Evolutionary conservation across 371 early-diverging fungal genomes (phyloP), one percentile per base, ranked within the genome.

Genomic region (Dinochytrium kinnereticum): DNA sequence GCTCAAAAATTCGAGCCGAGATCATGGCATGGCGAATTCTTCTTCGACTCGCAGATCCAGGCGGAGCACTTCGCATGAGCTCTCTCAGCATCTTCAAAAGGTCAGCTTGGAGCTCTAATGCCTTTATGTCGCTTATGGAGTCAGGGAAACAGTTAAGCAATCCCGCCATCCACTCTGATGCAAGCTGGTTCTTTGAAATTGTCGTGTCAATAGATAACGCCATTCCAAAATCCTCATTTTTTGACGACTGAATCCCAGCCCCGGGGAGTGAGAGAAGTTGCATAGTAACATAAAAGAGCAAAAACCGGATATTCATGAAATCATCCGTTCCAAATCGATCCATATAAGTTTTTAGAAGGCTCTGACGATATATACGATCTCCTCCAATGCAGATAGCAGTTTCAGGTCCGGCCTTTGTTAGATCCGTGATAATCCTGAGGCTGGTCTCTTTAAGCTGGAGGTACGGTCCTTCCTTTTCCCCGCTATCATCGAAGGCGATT

Each of bases 91-190:
- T 55, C 24, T 68, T 44, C n/a, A 81, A 51, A 0, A 81, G 71
- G 3, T 64, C 33, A 10, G 74, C 26, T 38, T 78, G 73, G 24
- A 73, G 44, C n/a, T 72, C 64, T 2, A 72, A 30, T 1, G 15
- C 13, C 21, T 26, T 40, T 2, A 37, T 21, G n/a, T 34, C n/a
- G 5, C 13, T 30, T 34, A 76, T 73, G 17, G 28, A 34, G 1
- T 15, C 50, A 21, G 74, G 73, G 51, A 82, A 79, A 33, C 69
- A 74, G 38, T 51, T 72, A 21, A 76, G 64, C 51, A 59, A 55
- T 7, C 2, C 15, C 19, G 67, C 13, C 33, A 77, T 70, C 78
- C 77, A 72, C 50, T 70, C 40, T 1, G 53, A 34, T 2, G 51
- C 3, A 26, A 64, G 15, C 30, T 39, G 21, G 19, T 34, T 59